Percentiles rank a stretch among this genome's conserved stretches.
Conservation (phyloP, 768 basidiomycete genomes). For the Amylocystis lapponica region DNA sequence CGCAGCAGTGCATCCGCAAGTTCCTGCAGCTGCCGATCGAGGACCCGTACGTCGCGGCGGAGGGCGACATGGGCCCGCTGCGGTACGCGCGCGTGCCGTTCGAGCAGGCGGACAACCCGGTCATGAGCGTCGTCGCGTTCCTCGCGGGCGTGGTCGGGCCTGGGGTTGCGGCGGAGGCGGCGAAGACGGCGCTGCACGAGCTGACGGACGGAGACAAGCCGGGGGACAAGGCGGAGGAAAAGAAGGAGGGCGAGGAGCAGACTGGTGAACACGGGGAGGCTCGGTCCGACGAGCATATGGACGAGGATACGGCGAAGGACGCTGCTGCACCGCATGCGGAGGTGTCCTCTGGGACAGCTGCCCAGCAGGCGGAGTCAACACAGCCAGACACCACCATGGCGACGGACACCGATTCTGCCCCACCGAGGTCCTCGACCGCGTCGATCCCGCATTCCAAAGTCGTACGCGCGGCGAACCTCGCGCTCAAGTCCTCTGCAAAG, state of each 20-base stretch:
- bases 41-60: constrained; percentile 80
- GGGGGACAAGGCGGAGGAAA: constrained; percentile 22
- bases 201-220: constrained; percentile 55
- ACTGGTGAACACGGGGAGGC: constrained; percentile 30
- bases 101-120: constrained; percentile 93
- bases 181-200: constrained; percentile 82
- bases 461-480: constrained; percentile 77
- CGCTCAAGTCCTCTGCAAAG: constrained; percentile 84
- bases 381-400: constrained; percentile 29
- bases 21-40: constrained; percentile 97
- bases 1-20: constrained; percentile 93
- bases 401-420: constrained; percentile 33
- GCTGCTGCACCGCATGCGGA: constrained; percentile 16
- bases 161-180: constrained; percentile 88
- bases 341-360: constrained; percentile 6
- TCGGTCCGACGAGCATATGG: constrained; percentile 24
- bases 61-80: constrained; percentile 70
- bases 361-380: not conserved
- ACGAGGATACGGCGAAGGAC: constrained; percentile 37
- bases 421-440: constrained; percentile 30
- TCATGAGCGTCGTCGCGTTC: constrained; percentile 98
- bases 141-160: constrained; percentile 89
- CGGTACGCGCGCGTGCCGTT: constrained; percentile 81
- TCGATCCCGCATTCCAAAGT: constrained; percentile 68
- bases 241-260: constrained; percentile 32